Evolutionary conservation across 768 basidiomycete genomes (phyloP).

Genomic region (Coprinopsis sp.): DNA sequence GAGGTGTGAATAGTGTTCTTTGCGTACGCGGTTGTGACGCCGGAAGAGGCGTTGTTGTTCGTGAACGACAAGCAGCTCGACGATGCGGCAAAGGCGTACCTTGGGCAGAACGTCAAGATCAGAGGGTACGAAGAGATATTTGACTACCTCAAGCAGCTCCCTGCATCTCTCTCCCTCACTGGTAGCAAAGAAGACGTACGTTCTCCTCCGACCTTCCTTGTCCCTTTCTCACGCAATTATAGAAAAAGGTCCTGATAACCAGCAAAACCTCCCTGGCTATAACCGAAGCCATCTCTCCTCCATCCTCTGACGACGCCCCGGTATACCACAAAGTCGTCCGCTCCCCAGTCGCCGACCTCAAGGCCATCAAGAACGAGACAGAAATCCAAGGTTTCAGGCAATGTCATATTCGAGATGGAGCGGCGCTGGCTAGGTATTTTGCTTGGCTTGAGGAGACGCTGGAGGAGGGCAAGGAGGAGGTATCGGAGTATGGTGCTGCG

Average conservation of each 20-base stretch:
- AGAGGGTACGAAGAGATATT: slow-evolving; percentile 68
- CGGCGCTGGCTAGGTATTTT: slow-evolving; percentile 84
- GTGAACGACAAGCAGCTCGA: slow-evolving; percentile 53
- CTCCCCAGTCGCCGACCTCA: slow-evolving; percentile 76
- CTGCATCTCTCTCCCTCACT: slow-evolving; percentile 26
- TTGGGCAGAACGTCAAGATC: slow-evolving; percentile 61
- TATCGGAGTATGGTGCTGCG: slow-evolving; percentile 81
- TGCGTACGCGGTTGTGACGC: slow-evolving; percentile 78
- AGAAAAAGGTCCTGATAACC: slow-evolving; percentile 69
- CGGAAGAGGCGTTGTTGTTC: slow-evolving; percentile 59
- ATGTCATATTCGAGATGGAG: slow-evolving; percentile 85
- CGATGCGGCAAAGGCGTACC: slow-evolving; percentile 35
- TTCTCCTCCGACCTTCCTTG: slow-evolving; percentile 1
- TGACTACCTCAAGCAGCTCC: slow-evolving; percentile 51
- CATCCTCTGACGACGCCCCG: not conserved
- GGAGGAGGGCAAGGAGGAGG: slow-evolving; percentile 44
- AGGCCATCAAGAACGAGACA: slow-evolving; percentile 72
- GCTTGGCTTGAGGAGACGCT: slow-evolving; percentile 91
- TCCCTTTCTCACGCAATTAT: slow-evolving; percentile 1
- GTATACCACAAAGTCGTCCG: slow-evolving; percentile 27
- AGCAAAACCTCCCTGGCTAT: slow-evolving; percentile 79
- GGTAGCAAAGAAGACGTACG: slow-evolving; percentile 27
- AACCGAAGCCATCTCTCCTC: slow-evolving; percentile 55
- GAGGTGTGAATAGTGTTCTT: slow-evolving; percentile 69
- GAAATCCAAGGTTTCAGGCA: slow-evolving; percentile 90